Conservation (phyloP, 768 basidiomycete species). For the Exidia glandulosa region DNA sequence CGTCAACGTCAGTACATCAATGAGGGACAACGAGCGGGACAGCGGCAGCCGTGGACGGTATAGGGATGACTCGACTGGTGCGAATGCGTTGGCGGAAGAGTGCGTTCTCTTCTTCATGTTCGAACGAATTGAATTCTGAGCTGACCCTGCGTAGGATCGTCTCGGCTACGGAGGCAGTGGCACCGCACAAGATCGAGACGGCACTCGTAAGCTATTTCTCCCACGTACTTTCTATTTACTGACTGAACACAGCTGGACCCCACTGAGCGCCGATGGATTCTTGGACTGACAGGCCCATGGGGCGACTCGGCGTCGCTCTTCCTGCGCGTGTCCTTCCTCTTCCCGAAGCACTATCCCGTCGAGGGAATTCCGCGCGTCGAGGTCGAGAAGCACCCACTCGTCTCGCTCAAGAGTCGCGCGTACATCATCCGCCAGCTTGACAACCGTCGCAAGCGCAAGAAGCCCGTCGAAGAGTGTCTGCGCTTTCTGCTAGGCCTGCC, state of each 20-base stretch:
- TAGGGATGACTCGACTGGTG: constrained; percentile 23
- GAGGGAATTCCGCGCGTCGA: constrained; percentile 64
- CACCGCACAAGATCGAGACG: constrained; percentile 62
- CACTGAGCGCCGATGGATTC: constrained; percentile 57
- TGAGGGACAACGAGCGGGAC: constrained; percentile 36
- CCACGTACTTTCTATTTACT: neutral
- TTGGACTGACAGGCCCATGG: constrained; percentile 86
- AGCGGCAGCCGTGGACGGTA: constrained; percentile 14
- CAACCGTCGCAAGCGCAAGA: constrained; percentile 61
- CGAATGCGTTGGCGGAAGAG: constrained; percentile 64
- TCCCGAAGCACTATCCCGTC: constrained; percentile 69
- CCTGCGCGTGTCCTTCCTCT: constrained; percentile 80
- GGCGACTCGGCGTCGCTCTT: constrained; percentile 77
- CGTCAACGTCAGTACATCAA: too few relatives aligned
- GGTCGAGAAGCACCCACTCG: constrained; percentile 71
- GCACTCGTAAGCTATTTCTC: constrained; percentile 50
- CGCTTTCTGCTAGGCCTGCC: constrained; percentile 67
- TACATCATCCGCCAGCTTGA: constrained; percentile 67
- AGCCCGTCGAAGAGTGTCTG: constrained; percentile 77
- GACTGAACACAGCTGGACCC: constrained; percentile 22
- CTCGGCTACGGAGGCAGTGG: constrained; percentile 54
- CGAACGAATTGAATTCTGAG: neutral
- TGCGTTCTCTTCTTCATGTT: constrained; percentile 22
- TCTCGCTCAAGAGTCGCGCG: constrained; percentile 65
- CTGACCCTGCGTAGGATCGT: constrained; percentile 48